These are phyloP conservation scores for Aspergillus sp. DNA, from an alignment of 2,329 filamentous ascomycete genomes.

Conservation along the genomic window DNA sequence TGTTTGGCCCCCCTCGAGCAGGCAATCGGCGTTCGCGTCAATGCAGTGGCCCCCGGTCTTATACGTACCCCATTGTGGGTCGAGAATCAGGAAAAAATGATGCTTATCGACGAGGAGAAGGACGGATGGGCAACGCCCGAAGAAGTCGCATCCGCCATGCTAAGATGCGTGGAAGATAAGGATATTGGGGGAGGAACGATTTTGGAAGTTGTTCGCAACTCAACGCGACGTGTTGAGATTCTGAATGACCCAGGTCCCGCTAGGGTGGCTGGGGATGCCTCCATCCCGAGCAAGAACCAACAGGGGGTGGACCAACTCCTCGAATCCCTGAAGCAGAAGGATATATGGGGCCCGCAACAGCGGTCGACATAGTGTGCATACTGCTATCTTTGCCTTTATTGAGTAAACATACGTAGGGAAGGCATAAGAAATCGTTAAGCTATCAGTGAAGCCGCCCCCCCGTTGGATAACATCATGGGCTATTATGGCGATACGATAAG, in stretches of 20 bases:
- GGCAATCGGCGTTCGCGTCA: not conserved
- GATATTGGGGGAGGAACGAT: not conserved
- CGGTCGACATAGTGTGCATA: not conserved
- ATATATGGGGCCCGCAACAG: not conserved
- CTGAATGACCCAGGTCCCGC: constrained; percentile 1
- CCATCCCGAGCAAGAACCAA: not conserved
- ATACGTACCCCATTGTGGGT: not conserved
- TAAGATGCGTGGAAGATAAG: not conserved
- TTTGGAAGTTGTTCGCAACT: not conserved
- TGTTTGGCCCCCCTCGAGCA: not conserved
- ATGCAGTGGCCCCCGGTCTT: not conserved
- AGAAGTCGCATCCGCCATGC: not conserved
- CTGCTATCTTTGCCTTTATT: not conserved
- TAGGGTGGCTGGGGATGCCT: not conserved
- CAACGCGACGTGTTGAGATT: not conserved
- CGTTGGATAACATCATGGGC: too few relatives aligned
- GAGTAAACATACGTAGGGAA: too few relatives aligned
- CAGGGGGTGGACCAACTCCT: not conserved
- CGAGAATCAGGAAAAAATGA: not conserved
- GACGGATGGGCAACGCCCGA: not conserved
- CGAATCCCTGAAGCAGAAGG: not conserved
- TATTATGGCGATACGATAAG: too few relatives aligned
- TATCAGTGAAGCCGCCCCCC: too few relatives aligned
- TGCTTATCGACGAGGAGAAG: not conserved
- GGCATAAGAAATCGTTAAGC: too few relatives aligned